phyloP scores from a whole-genome alignment of 257 asterid species.

The Paraleonurus japonicus region DNA sequence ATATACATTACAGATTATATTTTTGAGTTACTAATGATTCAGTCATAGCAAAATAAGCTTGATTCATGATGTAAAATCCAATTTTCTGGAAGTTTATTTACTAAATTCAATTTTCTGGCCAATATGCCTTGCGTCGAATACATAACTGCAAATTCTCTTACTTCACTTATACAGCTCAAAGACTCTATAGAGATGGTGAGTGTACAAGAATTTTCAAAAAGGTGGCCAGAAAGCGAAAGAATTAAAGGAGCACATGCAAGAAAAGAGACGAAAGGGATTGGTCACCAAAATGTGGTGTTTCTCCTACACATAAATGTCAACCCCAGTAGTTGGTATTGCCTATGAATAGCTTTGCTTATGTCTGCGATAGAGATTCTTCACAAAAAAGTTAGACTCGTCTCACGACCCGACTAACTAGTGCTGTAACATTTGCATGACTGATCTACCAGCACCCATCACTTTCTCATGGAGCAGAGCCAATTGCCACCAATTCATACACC shows the following conservation, averaged over 20 bases:
- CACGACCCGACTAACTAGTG: slow-evolving; percentile 19
- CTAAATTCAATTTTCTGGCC: too few relatives aligned
- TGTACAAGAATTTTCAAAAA: background rate
- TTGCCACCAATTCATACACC: background rate
- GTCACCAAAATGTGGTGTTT: background rate
- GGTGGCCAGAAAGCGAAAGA: background rate
- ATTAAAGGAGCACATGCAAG: background rate
- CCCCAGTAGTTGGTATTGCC: background rate
- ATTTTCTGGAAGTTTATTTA: background rate
- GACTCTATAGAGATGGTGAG: background rate
- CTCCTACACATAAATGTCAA: background rate
- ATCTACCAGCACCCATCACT: slow-evolving; percentile 31
- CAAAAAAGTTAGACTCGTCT: background rate
- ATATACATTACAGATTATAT: background rate
- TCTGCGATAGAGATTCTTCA: background rate
- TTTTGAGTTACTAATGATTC: background rate
- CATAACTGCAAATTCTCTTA: background rate
- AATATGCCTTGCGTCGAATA: too few relatives aligned
- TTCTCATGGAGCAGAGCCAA: slow-evolving; percentile 13
- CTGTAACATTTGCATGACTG: slow-evolving; percentile 28
- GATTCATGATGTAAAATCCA: too few relatives aligned
- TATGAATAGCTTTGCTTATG: background rate
- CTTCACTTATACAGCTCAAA: background rate
- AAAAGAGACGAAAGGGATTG: background rate
- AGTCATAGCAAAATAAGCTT: too few relatives aligned